Base-by-base conservation (phyloP, 2,329 filamentous ascomycete genomes). In the Lecanicillium sp. region DNA sequence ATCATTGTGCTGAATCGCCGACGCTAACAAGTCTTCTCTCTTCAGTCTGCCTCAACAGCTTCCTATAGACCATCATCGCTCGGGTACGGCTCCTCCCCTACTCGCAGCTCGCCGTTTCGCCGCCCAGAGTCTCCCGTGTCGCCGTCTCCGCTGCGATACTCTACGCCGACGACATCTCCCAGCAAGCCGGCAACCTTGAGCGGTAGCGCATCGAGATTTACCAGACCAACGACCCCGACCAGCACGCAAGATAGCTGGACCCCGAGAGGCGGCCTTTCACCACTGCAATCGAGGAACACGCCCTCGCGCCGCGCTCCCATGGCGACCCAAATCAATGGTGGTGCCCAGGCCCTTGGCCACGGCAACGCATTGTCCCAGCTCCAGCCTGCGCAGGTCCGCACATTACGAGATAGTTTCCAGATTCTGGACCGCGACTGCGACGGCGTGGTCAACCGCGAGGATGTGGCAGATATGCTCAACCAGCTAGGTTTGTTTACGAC, bases 401-500 rank as follows among this genome's bases (percentile, higher is more conserved):
- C 87, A 51, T 76, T 98, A 62, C 79, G 92, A 44, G 90, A 97
- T 57, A 87, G 84, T 0, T 98, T 97, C 60, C 87, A 94, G 60
- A 88, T 96, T 43, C 72, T 98, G 33, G 92, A 97, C 60, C 76
- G 87, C 44, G 83, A 92, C 60, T 89, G 87, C 53, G 87, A 92
- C 54, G 89, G 90, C 14, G 69, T 77, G 36, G 81, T 98, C 44
- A 84, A 82, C 48, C 74, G 84, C 43, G 84, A 90, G 17, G 87
- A 94, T 57, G 80, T 98, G 5, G 79, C 79, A 13, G 86, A 94
- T 52, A 94, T 95, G 75, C 74, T 98, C 22, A 78, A 75, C 43
- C 88, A 94, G 54, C 71, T 96, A 35, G 89, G 84, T 86, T 64
- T 35, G 53, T 45, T 7, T 12, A 15, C 8, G 17, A 28, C 17